Evolutionary conservation across 139 green algal species (phyloP), one percentile per base, ranked within the genome.

Genomic region (Chlorella sp.): DNA sequence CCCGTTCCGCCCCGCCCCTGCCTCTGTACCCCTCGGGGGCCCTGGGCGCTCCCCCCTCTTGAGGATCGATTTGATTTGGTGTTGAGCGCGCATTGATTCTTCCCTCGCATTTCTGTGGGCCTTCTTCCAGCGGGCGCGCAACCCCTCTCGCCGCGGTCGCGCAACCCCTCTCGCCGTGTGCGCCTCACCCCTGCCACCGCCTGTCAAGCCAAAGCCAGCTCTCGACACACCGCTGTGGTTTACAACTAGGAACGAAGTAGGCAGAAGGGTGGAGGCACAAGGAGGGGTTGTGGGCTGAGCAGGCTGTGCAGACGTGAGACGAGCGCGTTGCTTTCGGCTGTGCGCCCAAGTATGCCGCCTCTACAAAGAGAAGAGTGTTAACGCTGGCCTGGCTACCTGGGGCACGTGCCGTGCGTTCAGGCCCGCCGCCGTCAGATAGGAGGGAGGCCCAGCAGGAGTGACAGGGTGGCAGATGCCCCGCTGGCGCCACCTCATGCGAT

Each of bases 401-500:
- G n/a, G n/a, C n/a, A n/a, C n/a, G n/a, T n/a, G n/a, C n/a, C n/a
- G n/a, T n/a, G n/a, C n/a, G n/a, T n/a, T n/a, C n/a, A n/a, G n/a
- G n/a, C n/a, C n/a, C n/a, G n/a, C n/a, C n/a, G n/a, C n/a, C n/a
- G n/a, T n/a, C n/a, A n/a, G n/a, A n/a, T n/a, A n/a, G n/a, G n/a
- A n/a, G n/a, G n/a, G n/a, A n/a, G n/a, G n/a, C n/a, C n/a, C n/a
- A n/a, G n/a, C n/a, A n/a, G n/a, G n/a, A n/a, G n/a, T n/a, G n/a
- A n/a, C n/a, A 57, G 48, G 48, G 48, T 16, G 48, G 48, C 48
- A 57, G n/a, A 57, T 5, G 7, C 48, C 48, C 48, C 5, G 48
- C 48, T 57, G 48, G 48, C 48, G 48, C 48, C n/a, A n/a, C n/a
- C 48, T 88, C 66, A 88, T 3, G 39, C 48, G 26, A 96, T 90